Percentiles rank a stretch among this genome's conserved stretches.
phyloP scores from a whole-genome alignment of 2,329 filamentous ascomycete species.

The Aureobasidium zeae region DNA sequence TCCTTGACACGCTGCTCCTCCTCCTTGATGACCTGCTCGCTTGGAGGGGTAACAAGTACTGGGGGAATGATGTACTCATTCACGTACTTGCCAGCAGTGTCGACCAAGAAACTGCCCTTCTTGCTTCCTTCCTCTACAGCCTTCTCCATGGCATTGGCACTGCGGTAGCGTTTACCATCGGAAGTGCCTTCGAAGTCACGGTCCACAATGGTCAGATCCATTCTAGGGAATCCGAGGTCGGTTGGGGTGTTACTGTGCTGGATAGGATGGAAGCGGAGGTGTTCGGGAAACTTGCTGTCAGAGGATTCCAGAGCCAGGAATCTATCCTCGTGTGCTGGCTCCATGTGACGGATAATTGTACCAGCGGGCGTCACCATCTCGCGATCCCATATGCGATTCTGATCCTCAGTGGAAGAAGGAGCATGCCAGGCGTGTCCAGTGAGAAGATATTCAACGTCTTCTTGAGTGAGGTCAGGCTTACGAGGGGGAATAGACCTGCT shows the following conservation, averaged over 20 bases:
- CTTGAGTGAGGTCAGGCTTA: slow-evolving; percentile 38
- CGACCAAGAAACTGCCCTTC: slow-evolving; percentile 31
- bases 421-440: slow-evolving; percentile 23
- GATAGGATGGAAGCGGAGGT: slow-evolving; percentile 17
- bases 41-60: neutral
- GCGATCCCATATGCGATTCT: slow-evolving; percentile 39
- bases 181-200: slow-evolving; percentile 24
- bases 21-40: slow-evolving; percentile 9
- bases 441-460: slow-evolving; percentile 47
- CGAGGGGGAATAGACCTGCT: slow-evolving; percentile 28
- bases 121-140: slow-evolving; percentile 31
- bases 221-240: slow-evolving; percentile 24
- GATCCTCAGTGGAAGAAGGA: slow-evolving; percentile 27
- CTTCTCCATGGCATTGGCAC: slow-evolving; percentile 31
- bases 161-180: slow-evolving; percentile 21
- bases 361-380: slow-evolving; percentile 68
- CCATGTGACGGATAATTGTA: slow-evolving; percentile 65
- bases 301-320: slow-evolving; percentile 60
- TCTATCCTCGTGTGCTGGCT: slow-evolving; percentile 56
- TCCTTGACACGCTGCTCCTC: slow-evolving; percentile 13
- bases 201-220: slow-evolving; percentile 26
- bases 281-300: slow-evolving; percentile 36
- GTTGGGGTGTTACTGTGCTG: slow-evolving; percentile 5
- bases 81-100: slow-evolving; percentile 30
- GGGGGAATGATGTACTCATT: slow-evolving; percentile 31